Evolutionary conservation across 129 eudicot species (phyloP).

Genomic region (Glebionis coronaria): DNA sequence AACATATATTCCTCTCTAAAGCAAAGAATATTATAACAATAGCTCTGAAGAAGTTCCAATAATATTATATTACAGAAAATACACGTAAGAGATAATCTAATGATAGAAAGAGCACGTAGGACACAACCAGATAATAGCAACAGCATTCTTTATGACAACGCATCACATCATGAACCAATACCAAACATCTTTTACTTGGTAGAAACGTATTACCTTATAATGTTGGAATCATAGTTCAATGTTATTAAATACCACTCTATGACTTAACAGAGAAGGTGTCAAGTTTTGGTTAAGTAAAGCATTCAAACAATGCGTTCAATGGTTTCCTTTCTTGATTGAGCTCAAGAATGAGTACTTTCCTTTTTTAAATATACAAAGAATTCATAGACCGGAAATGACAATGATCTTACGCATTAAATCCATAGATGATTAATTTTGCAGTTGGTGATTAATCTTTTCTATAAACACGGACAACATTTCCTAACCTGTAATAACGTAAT

Average conservation of each 20-base stretch:
- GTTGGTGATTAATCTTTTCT: slow-evolving; percentile 4
- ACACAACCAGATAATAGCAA: background rate
- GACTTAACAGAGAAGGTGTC: too few relatives aligned
- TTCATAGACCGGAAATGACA: background rate
- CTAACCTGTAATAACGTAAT: slow-evolving; percentile 78
- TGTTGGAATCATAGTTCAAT: background rate
- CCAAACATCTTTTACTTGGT: too few relatives aligned
- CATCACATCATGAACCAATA: slow-evolving; percentile 3
- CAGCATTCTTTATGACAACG: background rate
- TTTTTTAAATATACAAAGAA: background rate
- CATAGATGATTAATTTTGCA: slow-evolving; percentile 7
- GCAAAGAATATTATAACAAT: background rate
- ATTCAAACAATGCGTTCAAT: too few relatives aligned
- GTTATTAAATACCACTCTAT: background rate
- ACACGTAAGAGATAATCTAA: background rate
- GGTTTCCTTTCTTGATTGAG: background rate
- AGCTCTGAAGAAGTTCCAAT: slow-evolving; percentile 2
- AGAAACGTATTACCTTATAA: background rate
- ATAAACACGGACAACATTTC: background rate
- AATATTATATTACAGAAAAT: background rate
- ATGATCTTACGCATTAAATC: background rate
- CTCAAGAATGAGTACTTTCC: background rate
- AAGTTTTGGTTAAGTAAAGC: too few relatives aligned
- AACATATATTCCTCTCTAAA: slow-evolving; percentile 10
- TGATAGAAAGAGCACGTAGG: background rate